Conservation (phyloP, 805 yeast genomes). For the Saccharomycodes ludwigii region DNA sequence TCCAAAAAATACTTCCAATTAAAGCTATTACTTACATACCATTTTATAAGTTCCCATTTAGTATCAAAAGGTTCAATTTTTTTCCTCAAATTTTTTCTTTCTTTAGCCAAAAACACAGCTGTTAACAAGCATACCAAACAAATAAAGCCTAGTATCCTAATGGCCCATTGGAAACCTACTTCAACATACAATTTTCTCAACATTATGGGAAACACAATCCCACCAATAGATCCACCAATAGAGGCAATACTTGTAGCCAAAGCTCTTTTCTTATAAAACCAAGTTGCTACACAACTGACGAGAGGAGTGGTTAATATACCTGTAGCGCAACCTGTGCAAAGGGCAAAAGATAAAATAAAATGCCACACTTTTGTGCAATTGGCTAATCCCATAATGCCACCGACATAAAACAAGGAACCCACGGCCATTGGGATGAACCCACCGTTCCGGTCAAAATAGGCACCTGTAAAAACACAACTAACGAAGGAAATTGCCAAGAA, state of each 20-base stretch:
- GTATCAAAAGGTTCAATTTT: constrained; percentile 7
- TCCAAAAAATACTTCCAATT: constrained; percentile 28
- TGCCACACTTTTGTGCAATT: constrained; percentile 33
- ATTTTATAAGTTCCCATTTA: constrained; percentile 5
- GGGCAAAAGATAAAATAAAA: constrained; percentile 39
- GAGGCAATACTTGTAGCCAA: constrained; percentile 34
- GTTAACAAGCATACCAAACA: constrained; percentile 16
- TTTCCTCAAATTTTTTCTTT: constrained; percentile 17
- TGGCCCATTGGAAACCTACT: constrained; percentile 41
- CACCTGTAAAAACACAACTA: constrained; percentile 29
- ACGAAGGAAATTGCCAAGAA: constrained; percentile 15
- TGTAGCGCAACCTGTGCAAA: constrained; percentile 31
- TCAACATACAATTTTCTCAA: constrained; percentile 26
- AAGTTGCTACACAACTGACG: constrained; percentile 31
- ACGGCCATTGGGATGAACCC: constrained; percentile 26
- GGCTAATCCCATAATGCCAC: constrained; percentile 33
- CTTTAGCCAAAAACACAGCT: constrained; percentile 20
- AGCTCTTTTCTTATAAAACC: constrained; percentile 31
- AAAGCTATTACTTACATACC: constrained; percentile 16
- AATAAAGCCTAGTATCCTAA: constrained; percentile 34
- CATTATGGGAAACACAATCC: constrained; percentile 33
- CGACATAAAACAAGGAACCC: constrained; percentile 25
- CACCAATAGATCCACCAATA: constrained; percentile 40
- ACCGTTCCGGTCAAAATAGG: constrained; percentile 32
- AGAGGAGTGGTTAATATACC: constrained; percentile 30